phyloP scores from a whole-genome alignment of 169 alveolate species.

The Perkinsus marinus region DNA sequence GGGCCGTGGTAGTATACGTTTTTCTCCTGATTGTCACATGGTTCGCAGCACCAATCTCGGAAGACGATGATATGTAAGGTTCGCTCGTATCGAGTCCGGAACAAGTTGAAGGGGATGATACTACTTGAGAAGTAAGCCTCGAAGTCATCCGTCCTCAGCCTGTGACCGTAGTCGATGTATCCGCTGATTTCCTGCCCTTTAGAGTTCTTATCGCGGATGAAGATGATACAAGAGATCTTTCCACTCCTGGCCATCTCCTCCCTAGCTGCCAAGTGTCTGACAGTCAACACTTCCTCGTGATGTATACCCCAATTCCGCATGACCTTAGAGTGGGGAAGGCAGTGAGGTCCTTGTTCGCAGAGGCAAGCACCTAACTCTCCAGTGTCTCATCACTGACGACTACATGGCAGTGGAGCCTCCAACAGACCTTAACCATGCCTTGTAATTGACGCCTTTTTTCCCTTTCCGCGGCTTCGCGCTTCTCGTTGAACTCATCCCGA shows the following conservation, averaged over 20 bases:
- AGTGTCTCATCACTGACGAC: constrained; percentile 13
- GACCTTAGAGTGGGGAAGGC: constrained; percentile 43
- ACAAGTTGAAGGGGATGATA: not conserved
- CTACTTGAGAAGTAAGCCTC: constrained; percentile 48
- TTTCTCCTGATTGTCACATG: constrained; percentile 15
- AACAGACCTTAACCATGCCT: constrained; percentile 2
- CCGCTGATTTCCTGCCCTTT: constrained; percentile 64
- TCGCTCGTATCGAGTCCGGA: not conserved
- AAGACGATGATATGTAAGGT: not conserved
- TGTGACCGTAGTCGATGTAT: constrained; percentile 71
- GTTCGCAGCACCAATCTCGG: not conserved
- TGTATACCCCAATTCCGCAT: not conserved
- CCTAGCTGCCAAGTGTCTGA: constrained; percentile 53
- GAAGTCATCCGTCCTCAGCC: constrained; percentile 69
- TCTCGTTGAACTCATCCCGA: constrained; percentile 52
- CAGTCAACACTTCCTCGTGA: not conserved
- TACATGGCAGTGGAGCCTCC: not conserved
- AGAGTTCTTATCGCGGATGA: constrained; percentile 60
- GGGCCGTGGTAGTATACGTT: constrained; percentile 52
- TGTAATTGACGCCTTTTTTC: constrained; percentile 51
- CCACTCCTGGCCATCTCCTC: constrained; percentile 70
- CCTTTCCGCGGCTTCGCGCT: constrained; percentile 55
- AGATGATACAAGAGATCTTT: constrained; percentile 67
- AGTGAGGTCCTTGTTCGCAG: constrained; percentile 34
- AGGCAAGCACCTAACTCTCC: constrained; percentile 35